Base-by-base conservation (phyloP, 1,284 basidiomycete species). In the Fomitiporia mediterranea region DNA sequence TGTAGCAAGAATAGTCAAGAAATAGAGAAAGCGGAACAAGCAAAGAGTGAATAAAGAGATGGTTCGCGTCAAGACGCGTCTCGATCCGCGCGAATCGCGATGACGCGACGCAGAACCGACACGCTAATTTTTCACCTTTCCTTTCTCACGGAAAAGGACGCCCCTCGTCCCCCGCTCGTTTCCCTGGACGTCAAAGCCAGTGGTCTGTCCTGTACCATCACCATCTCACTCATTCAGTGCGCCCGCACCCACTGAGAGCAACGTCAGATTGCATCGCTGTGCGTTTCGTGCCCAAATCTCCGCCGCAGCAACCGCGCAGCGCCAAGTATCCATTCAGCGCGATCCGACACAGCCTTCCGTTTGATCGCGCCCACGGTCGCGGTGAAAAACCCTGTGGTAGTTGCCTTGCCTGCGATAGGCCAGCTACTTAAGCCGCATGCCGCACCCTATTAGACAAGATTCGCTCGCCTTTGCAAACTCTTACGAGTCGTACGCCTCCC, bases 401-500 rank as follows among this genome's bases (percentile, higher is more conserved):
- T 34, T 55, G 25, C 44, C 27, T 30, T 39, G 40, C 11, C n/a
- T 37, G 30, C 46, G 4, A 23, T 49, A 46, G 32, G 42, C 15
- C 17, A 23, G 23, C 42, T 23, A 37, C 19, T 43, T 21, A n/a
- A n/a, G n/a, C n/a, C 27, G 44, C 50, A 47, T 50, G 38, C 39
- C 35, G 37, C 47, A 55, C 17, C 21, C 25, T 52, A 51, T 47
- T 39, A 51, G 38, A 37, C 47, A 46, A 30, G 21, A 43, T 51
- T 53, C 46, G 44, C 42, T 57, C 51, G 56, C 56, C 30, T 40
- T 48, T 25, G 32, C 56, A 38, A 48, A 50, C 4, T 57, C 56
- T 17, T 55, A 55, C 53, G 53, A 47, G 37, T 47, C 56, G 21
- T 53, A 47, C 50, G 51, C 49, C 30, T 56, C 49, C 25, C 55